These are phyloP conservation scores for Aspergillus sergii DNA, from an alignment of 2,329 filamentous ascomycete genomes.

Conservation along the genomic window DNA sequence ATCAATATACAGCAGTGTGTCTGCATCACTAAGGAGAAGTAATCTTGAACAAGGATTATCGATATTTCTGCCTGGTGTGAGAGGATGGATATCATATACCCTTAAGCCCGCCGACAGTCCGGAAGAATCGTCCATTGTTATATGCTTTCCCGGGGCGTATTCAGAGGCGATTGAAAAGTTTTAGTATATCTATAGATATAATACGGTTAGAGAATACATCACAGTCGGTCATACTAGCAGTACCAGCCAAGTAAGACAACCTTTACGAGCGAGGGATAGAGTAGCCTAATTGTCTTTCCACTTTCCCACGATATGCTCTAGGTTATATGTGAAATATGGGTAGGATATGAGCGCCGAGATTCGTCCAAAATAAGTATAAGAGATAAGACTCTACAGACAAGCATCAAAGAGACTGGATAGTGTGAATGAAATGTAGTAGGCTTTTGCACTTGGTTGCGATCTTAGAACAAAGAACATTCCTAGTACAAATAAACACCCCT, in stretches of 20 bases:
- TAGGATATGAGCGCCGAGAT: not conserved
- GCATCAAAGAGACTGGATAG: not conserved
- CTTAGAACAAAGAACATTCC: not conserved
- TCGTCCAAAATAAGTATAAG: no score
- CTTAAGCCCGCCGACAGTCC: not conserved
- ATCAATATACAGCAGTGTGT: slow-evolving; percentile 44
- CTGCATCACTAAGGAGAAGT: slow-evolving; percentile 27
- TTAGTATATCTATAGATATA: not conserved
- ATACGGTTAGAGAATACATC: not conserved
- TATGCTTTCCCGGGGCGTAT: not conserved
- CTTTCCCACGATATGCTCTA: not conserved
- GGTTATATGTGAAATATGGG: not conserved
- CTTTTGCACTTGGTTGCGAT: not conserved
- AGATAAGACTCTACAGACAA: not conserved
- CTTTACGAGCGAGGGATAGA: not conserved
- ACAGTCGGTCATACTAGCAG: not conserved
- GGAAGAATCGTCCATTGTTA: not conserved
- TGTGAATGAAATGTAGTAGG: not conserved
- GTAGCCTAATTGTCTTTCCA: not conserved
- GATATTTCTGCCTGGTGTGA: not conserved
- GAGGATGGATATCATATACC: not conserved
- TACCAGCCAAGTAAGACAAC: not conserved
- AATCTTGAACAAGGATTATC: slow-evolving; percentile 1
- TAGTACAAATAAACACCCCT: not conserved
- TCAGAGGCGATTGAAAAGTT: not conserved